phyloP scores from a whole-genome alignment of 495 filamentous ascomycete genomes.

The Podospora australis region DNA sequence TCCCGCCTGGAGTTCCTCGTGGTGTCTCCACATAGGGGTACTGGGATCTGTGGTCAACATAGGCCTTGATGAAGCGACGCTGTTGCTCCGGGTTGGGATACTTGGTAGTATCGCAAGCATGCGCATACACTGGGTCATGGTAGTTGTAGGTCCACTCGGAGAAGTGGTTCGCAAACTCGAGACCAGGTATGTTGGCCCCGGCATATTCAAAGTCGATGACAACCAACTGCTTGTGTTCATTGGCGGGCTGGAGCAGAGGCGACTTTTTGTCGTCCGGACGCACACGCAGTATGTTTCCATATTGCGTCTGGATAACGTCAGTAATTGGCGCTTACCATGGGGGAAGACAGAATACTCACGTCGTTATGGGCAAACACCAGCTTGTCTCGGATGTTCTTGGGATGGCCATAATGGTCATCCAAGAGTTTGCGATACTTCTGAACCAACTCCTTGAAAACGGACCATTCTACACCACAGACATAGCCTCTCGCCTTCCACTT shows the following conservation, averaged over 20 bases:
- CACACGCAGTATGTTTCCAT: constrained; percentile 93
- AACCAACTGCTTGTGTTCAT: constrained; percentile 88
- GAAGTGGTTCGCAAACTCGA: constrained; percentile 98
- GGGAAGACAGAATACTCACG: constrained; percentile 44
- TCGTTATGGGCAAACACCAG: constrained; percentile 97
- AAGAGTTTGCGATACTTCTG: constrained; percentile 74
- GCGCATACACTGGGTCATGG: constrained; percentile 58
- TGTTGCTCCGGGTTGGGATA: constrained; percentile 84
- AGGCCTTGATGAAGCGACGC: constrained; percentile 73
- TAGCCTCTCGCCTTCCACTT: constrained; percentile 63
- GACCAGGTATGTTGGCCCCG: constrained; percentile 75
- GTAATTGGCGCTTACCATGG: background rate
- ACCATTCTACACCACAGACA: constrained; percentile 83
- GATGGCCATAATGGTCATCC: constrained; percentile 60
- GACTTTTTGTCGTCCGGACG: constrained; percentile 72
- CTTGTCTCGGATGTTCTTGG: constrained; percentile 57
- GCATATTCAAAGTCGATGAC: constrained; percentile 99
- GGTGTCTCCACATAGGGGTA: constrained; percentile 24
- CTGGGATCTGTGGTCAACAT: constrained; percentile 71
- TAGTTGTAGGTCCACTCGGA: constrained; percentile 99
- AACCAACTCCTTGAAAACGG: constrained; percentile 65
- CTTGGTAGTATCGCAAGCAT: constrained; percentile 55
- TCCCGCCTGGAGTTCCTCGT: constrained; percentile 36
- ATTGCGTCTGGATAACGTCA: constrained; percentile 67
- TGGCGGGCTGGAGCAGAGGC: constrained; percentile 78